Base-by-base conservation (phyloP, 371 early-diverging fungal species). In the Thermomucor indicae-seudaticae region DNA sequence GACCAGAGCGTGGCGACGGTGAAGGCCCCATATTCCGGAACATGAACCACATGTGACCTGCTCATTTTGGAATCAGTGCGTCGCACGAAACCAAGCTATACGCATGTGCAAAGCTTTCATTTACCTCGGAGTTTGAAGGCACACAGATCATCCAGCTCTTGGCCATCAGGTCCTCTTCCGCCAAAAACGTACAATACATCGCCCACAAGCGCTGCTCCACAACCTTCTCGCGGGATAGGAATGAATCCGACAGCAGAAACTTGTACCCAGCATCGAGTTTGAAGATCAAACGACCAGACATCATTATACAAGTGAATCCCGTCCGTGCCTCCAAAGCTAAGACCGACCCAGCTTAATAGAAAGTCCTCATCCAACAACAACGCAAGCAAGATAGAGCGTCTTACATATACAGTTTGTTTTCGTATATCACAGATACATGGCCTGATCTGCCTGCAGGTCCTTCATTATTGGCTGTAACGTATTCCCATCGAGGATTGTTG, bases 101-200 rank as follows among this genome's bases (percentile, higher is more conserved):
- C 22, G 31, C 4, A 31, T 12, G 19, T 30, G 23, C 12, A 20
- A 24, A 5, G 14, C 23, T 4, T 22, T 22, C 16, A 39, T 51
- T 54, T 70, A 82, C 84, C 76, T 52, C 76, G 67, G 32, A 90
- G 72, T 53, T 78, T 83, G 66, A 84, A 89, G 0, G 87, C 89
- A 31, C 79, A 86, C 28, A 88, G 71, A 65, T 90, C 89, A 31
- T 79, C 79, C 22, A 85, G 53, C 31, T 80, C 75, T 50, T 78
- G 62, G 22, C 81, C 84, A 30, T 80, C 73, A 12, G 78, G 64
- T 19, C 75, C 70, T 32, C 80, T 74, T 10, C 90, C 90, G 47
- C 90, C 90, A 65, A 85, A 77, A 22, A 90, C 73, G 51, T 87
- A 88, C 53, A 90, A 79, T 25, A 82, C 81, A 64, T 87, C 88